phyloP scores from a whole-genome alignment of 306 rosid species.

The Dalbergia cultrata region DNA sequence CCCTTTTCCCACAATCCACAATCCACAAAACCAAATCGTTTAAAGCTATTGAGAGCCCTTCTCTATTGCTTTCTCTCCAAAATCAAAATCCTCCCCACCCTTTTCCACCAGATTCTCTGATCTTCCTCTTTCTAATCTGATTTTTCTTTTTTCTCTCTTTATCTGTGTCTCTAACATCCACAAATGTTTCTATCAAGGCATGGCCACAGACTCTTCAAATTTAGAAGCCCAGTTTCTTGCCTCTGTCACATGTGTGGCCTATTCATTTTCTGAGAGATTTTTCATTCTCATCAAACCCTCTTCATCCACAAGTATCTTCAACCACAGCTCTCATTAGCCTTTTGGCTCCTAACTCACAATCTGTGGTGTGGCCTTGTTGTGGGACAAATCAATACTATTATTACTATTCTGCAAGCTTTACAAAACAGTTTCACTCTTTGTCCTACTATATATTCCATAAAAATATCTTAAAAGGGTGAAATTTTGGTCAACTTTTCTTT shows the following conservation, averaged over 20 bases:
- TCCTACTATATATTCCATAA: neutral
- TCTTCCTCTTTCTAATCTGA: slow-evolving; percentile 2
- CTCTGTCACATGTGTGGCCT: slow-evolving; percentile 43
- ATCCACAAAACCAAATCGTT: slow-evolving; percentile 37
- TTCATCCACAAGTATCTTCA: slow-evolving; percentile 56
- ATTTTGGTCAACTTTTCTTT: neutral
- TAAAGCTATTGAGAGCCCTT: neutral
- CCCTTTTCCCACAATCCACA: slow-evolving; percentile 27
- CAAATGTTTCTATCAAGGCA: slow-evolving; percentile 75
- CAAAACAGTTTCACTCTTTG: slow-evolving; percentile 4
- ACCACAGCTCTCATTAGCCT: slow-evolving; percentile 36
- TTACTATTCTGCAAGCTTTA: neutral
- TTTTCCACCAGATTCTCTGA: slow-evolving; percentile 7
- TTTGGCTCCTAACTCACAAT: slow-evolving; percentile 32
- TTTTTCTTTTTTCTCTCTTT: neutral
- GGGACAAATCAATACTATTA: slow-evolving; percentile 16
- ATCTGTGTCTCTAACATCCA: slow-evolving; percentile 47
- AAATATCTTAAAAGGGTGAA: slow-evolving; percentile 26
- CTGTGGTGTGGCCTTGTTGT: slow-evolving; percentile 42
- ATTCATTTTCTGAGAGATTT: slow-evolving; percentile 39
- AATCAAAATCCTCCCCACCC: slow-evolving; percentile 30
- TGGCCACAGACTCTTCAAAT: slow-evolving; percentile 85
- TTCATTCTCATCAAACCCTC: slow-evolving; percentile 31
- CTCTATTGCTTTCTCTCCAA: slow-evolving; percentile 10
- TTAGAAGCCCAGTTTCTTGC: slow-evolving; percentile 53